Conservation (phyloP, 2,329 filamentous ascomycete genomes). For the Stachybotrys chartarum region DNA sequence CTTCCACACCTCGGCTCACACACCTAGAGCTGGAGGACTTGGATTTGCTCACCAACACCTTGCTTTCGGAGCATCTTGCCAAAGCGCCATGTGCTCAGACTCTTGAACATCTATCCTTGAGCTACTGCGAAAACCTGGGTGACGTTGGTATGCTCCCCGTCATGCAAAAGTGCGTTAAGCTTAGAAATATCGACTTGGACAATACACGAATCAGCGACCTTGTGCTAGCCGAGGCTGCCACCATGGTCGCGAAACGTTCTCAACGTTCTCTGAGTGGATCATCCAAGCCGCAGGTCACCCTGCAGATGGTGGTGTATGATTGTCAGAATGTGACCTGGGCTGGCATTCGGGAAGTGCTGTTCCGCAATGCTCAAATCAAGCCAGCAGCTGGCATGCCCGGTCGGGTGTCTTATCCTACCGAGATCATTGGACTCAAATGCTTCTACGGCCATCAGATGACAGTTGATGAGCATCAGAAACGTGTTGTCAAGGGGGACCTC, state of each 20-base stretch:
- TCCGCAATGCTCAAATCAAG: slow-evolving; percentile 70
- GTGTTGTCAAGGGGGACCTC: slow-evolving; percentile 72
- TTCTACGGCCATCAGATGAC: slow-evolving; percentile 96
- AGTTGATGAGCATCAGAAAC: slow-evolving; percentile 86
- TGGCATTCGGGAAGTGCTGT: slow-evolving; percentile 79
- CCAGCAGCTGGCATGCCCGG: slow-evolving; percentile 34
- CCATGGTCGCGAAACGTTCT: slow-evolving; percentile 64
- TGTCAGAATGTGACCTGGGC: slow-evolving; percentile 91
- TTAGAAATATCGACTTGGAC: slow-evolving; percentile 77
- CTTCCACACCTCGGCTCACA: slow-evolving; percentile 68
- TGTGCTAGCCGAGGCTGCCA: slow-evolving; percentile 74
- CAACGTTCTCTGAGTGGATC: slow-evolving; percentile 30
- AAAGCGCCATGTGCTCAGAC: slow-evolving; percentile 64
- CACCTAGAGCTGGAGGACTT: slow-evolving; percentile 89
- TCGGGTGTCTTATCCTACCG: slow-evolving; percentile 55
- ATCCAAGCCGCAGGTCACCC: slow-evolving; percentile 47
- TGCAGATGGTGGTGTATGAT: slow-evolving; percentile 81
- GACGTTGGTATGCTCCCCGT: slow-evolving; percentile 80
- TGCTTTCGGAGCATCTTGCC: slow-evolving; percentile 66
- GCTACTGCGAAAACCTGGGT: slow-evolving; percentile 80
- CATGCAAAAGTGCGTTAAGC: slow-evolving; percentile 63
- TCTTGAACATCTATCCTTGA: slow-evolving; percentile 77
- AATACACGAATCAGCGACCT: slow-evolving; percentile 89
- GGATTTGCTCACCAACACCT: slow-evolving; percentile 64
- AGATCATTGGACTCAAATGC: slow-evolving; percentile 83